phyloP scores from a whole-genome alignment of 2,329 filamentous ascomycete genomes.

The Meredithiella fracta region DNA sequence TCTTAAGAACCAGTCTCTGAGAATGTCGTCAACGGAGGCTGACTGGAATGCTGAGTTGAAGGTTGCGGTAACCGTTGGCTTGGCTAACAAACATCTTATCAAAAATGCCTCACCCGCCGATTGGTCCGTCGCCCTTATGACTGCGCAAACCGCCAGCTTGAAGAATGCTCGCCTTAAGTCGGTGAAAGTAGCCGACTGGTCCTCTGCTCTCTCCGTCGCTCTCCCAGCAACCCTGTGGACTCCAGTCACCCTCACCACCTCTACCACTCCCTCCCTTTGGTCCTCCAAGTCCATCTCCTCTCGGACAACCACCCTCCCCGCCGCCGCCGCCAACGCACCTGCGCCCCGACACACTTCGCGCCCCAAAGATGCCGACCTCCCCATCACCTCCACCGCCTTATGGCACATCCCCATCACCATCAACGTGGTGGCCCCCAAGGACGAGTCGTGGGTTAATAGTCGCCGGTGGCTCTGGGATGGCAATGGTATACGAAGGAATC shows the following conservation, averaged over 20 bases:
- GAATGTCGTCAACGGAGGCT: constrained; percentile 13
- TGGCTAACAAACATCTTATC: constrained; percentile 3
- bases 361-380: too few species aligned
- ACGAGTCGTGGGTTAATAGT: background rate
- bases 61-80: constrained; percentile 18
- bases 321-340: background rate
- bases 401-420: background rate
- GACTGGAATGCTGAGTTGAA: constrained; percentile 28
- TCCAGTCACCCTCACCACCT: constrained; percentile 24
- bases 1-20: constrained; percentile 12
- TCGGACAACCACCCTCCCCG: background rate
- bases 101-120: constrained; percentile 18
- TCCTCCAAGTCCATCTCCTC: background rate
- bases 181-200: constrained; percentile 18
- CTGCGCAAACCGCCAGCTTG: constrained; percentile 18
- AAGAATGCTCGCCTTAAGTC: constrained; percentile 8
- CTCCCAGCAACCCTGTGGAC: constrained; percentile 20
- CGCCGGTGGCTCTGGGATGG: background rate
- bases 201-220: constrained; percentile 1
- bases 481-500: background rate
- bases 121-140: constrained; percentile 27
- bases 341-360: too few species aligned
- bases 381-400: background rate
- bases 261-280: constrained; percentile 16
- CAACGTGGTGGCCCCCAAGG: background rate